Conservation (phyloP, 1,284 basidiomycete genomes). For the Fistulinella staudtii region DNA sequence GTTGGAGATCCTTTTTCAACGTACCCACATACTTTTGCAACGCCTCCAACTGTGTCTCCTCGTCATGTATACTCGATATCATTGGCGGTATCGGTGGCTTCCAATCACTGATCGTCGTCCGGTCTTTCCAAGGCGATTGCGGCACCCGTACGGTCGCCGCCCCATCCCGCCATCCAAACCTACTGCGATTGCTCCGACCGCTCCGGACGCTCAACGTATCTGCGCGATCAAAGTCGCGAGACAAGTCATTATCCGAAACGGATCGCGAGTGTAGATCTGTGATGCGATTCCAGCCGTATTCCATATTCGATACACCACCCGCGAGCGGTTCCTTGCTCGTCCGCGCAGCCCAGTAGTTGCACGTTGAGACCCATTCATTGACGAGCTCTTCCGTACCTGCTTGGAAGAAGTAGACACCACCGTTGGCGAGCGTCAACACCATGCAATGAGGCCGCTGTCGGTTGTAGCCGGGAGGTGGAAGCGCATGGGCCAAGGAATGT, state of each 20-base stretch:
- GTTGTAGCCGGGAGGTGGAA: conserved; percentile 92
- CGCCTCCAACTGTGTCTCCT: conserved; percentile 88
- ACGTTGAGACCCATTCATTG: conserved; percentile 96
- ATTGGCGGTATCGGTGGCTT: conserved; percentile 82
- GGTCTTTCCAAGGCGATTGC: conserved; percentile 70
- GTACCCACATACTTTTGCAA: conserved; percentile 74
- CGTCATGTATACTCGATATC: conserved; percentile 82
- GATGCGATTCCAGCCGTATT: conserved; percentile 94
- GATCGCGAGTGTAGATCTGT: conserved; percentile 54
- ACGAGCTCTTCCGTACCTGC: conserved; percentile 97
- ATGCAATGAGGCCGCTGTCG: conserved; percentile 89
- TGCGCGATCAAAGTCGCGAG: conserved; percentile 48
- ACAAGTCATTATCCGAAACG: conserved; percentile 53
- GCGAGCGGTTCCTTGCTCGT: conserved; percentile 90
- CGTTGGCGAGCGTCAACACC: conserved; percentile 86
- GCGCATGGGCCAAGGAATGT: conserved; percentile 83
- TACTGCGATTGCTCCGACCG: conserved; percentile 61
- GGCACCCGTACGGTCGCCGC: conserved; percentile 57
- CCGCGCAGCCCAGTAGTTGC: conserved; percentile 98
- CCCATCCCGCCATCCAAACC: conserved; percentile 63
- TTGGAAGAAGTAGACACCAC: conserved; percentile 94
- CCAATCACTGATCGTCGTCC: conserved; percentile 91
- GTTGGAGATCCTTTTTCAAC: conserved; percentile 75
- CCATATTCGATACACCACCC: conserved; percentile 97
- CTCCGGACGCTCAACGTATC: conserved; percentile 71